phyloP scores from a whole-genome alignment of 2,329 filamentous ascomycete genomes.

The Daldinia sp. region DNA sequence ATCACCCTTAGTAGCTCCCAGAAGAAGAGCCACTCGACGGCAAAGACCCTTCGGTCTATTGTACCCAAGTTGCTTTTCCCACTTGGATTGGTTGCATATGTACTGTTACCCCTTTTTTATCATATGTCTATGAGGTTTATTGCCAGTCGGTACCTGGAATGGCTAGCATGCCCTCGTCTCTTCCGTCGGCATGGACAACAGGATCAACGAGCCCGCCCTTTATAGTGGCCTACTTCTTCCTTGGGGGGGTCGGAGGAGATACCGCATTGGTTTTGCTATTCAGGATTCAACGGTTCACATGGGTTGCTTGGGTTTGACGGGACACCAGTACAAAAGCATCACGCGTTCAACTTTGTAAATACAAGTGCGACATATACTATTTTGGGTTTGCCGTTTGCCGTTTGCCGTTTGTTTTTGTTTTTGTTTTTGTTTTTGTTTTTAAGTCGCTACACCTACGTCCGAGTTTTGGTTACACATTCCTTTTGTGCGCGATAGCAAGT shows the following conservation, averaged over 20 bases:
- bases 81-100: conserved; percentile 23
- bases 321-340: neutral
- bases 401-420: too few relatives aligned
- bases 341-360: neutral
- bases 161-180: conserved; percentile 30
- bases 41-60: neutral
- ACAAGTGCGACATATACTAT: neutral
- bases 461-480: neutral
- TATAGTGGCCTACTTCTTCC: conserved; percentile 11
- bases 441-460: neutral
- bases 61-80: neutral
- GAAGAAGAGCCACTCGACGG: neutral
- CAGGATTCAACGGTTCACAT: neutral
- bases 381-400: neutral
- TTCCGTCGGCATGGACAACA: conserved; percentile 12
- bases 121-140: conserved; percentile 2
- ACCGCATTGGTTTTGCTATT: conserved; percentile 28
- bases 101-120: conserved; percentile 9
- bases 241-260: conserved; percentile 42
- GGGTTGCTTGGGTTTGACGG: neutral
- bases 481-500: neutral
- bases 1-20: neutral
- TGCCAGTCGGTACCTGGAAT: conserved; percentile 24
- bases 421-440: too few relatives aligned
- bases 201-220: conserved; percentile 13